Evolutionary conservation across 2,329 filamentous ascomycete genomes (phyloP).

Genomic region (Diaporthe australafricana): DNA sequence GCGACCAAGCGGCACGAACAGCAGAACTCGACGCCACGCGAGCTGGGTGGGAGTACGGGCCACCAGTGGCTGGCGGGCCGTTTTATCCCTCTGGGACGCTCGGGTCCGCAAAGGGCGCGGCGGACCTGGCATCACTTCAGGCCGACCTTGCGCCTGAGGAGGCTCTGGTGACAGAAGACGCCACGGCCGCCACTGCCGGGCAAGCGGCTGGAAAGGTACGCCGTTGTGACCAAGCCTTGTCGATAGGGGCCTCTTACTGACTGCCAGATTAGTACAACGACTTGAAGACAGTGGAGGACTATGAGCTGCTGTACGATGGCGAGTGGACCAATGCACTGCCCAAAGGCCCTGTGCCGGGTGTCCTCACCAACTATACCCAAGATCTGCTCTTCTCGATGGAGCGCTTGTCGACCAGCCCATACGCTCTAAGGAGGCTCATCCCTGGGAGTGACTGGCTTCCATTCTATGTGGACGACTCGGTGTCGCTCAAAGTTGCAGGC

Average conservation of each 20-base stretch:
- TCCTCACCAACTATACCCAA: conserved; percentile 57
- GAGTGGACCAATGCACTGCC: conserved; percentile 54
- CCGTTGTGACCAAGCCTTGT: neutral
- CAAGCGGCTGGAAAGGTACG: conserved; percentile 27
- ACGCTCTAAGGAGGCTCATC: conserved; percentile 49
- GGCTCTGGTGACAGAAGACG: conserved; percentile 13
- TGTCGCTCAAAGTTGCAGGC: conserved; percentile 47
- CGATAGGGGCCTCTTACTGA: neutral
- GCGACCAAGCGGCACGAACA: neutral
- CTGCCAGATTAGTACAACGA: conserved; percentile 41
- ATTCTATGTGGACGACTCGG: conserved; percentile 49
- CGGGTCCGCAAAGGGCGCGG: conserved; percentile 31
- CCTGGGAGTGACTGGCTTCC: conserved; percentile 47
- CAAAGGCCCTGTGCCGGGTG: conserved; percentile 48
- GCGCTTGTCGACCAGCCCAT: conserved; percentile 56
- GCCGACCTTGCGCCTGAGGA: conserved; percentile 26
- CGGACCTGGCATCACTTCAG: conserved; percentile 33
- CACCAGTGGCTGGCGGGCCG: conserved; percentile 37
- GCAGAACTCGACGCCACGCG: conserved; percentile 12
- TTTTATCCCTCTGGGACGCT: conserved; percentile 35
- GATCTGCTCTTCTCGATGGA: conserved; percentile 62
- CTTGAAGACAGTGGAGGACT: conserved; percentile 51
- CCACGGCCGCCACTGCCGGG: neutral
- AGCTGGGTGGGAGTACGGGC: conserved; percentile 33
- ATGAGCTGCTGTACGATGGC: conserved; percentile 53